phyloP scores from a whole-genome alignment of 257 asterid species.

The Thymus mandschuricus region DNA sequence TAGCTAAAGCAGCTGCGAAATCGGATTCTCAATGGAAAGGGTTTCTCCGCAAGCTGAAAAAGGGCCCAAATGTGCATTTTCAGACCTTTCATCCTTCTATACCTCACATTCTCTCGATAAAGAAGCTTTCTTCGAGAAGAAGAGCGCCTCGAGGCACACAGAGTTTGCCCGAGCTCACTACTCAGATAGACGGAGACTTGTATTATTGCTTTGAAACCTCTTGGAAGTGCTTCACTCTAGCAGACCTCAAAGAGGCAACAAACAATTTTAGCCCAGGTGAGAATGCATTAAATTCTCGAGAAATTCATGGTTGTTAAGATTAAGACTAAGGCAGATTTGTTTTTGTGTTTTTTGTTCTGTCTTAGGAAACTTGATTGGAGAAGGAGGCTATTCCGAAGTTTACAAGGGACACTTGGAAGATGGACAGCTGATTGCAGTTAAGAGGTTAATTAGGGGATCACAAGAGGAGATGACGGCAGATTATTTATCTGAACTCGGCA shows the following conservation, averaged over 20 bases:
- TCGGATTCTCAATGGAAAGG: constrained; percentile 78
- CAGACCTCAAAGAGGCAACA: constrained; percentile 72
- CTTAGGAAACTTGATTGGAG: constrained; percentile 82
- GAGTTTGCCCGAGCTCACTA: constrained; percentile 60
- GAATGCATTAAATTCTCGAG: not conserved
- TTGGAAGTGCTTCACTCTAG: constrained; percentile 84
- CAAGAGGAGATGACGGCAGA: constrained; percentile 93
- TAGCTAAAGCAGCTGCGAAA: constrained; percentile 36
- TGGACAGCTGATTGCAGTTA: constrained; percentile 82
- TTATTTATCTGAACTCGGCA: constrained; percentile 91
- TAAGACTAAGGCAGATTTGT: not conserved
- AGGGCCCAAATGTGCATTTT: constrained; percentile 57
- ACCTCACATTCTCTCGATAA: constrained; percentile 78
- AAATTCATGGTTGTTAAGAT: not conserved
- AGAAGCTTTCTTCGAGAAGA: constrained; percentile 63
- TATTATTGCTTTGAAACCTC: constrained; percentile 71
- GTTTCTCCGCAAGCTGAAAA: constrained; percentile 75
- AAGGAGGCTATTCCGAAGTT: constrained; percentile 96
- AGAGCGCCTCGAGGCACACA: constrained; percentile 48
- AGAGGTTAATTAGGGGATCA: constrained; percentile 82
- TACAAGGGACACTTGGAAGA: constrained; percentile 82
- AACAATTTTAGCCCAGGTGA: constrained; percentile 72
- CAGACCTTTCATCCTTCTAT: constrained; percentile 69
- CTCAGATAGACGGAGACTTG: constrained; percentile 62
- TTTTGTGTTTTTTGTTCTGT: constrained; percentile 17